Evolutionary conservation across 148 eudicot species (phyloP).

Genomic region (Oxyria digyna): DNA sequence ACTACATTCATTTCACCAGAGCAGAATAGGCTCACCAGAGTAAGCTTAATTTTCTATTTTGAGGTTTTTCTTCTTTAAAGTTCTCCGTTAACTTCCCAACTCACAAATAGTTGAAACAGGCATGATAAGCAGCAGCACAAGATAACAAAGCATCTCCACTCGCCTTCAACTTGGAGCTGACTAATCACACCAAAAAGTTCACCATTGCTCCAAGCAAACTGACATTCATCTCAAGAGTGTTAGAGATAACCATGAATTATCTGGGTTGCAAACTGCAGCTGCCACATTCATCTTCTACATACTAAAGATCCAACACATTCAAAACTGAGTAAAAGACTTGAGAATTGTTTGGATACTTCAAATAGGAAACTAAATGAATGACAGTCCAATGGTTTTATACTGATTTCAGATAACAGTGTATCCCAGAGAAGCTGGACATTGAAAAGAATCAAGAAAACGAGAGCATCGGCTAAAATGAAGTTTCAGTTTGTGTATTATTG

Average conservation of each 20-base stretch:
- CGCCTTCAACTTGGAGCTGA: not conserved
- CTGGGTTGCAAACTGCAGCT: not conserved
- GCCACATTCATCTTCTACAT: not conserved
- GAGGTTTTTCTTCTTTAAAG: not conserved
- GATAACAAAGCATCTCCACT: slow-evolving; percentile 1
- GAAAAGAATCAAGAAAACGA: not conserved
- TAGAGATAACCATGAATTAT: not conserved
- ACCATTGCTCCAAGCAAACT: not conserved
- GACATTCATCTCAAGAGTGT: not conserved
- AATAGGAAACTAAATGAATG: not conserved
- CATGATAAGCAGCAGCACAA: not conserved
- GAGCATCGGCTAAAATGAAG: not conserved
- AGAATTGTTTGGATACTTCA: not conserved
- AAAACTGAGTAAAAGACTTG: not conserved
- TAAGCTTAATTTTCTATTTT: no score
- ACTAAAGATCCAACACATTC: not conserved
- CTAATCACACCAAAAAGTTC: not conserved
- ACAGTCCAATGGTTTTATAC: not conserved
- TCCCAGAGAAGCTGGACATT: not conserved
- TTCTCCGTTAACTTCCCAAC: not conserved
- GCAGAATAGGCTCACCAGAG: no score
- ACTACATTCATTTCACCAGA: no score
- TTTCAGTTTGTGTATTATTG: no score
- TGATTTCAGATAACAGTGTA: not conserved
- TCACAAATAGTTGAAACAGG: not conserved